A percentile compares a stretch with the other conserved stretches of the same genome.
Evolutionary conservation across 352 stramenopile species (phyloP).

Genomic region (Labyrinthula sp.): DNA sequence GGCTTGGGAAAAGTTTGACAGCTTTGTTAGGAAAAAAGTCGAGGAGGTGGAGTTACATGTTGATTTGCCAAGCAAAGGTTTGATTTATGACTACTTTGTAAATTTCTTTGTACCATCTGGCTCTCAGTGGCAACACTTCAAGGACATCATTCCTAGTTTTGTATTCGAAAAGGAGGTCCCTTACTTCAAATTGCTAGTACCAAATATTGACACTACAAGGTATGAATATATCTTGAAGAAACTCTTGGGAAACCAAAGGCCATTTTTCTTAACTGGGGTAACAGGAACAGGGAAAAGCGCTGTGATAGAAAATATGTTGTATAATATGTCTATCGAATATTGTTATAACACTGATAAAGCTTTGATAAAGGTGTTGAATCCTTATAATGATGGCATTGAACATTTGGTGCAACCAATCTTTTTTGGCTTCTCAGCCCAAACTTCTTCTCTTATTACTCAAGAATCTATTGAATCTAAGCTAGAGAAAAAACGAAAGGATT

Average conservation of each 20-base stretch:
- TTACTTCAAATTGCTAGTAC: conserved; percentile 76
- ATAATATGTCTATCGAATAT: conserved; percentile 1
- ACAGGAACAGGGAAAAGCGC: conserved; percentile 78
- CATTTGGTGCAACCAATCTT: conserved; percentile 44
- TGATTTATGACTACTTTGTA: conserved; percentile 31
- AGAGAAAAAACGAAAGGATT: conserved; percentile 82
- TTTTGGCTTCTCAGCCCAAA: conserved; percentile 78
- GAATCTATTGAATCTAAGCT: conserved; percentile 76
- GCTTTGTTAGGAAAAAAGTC: conserved; percentile 59
- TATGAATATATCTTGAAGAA: conserved; percentile 67
- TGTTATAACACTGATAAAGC: too few relatives aligned
- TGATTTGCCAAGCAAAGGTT: conserved; percentile 14
- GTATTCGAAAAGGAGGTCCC: conserved; percentile 63
- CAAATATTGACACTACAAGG: conserved; percentile 69
- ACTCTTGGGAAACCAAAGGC: conserved; percentile 58
- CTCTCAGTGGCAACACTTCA: conserved; percentile 56
- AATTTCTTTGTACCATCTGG: conserved; percentile 57
- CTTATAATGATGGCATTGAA: conserved; percentile 3
- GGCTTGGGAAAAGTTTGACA: conserved; percentile 58
- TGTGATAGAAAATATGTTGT: conserved; percentile 45
- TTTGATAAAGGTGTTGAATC: conserved; percentile 43
- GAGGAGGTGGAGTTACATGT: conserved; percentile 42
- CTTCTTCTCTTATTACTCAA: conserved; percentile 65
- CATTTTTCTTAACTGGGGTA: conserved; percentile 73
- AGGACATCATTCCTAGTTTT: conserved; percentile 56